These are phyloP conservation scores for Suillus discolor DNA, from an alignment of 768 basidiomycete species.

Conservation along the genomic window DNA sequence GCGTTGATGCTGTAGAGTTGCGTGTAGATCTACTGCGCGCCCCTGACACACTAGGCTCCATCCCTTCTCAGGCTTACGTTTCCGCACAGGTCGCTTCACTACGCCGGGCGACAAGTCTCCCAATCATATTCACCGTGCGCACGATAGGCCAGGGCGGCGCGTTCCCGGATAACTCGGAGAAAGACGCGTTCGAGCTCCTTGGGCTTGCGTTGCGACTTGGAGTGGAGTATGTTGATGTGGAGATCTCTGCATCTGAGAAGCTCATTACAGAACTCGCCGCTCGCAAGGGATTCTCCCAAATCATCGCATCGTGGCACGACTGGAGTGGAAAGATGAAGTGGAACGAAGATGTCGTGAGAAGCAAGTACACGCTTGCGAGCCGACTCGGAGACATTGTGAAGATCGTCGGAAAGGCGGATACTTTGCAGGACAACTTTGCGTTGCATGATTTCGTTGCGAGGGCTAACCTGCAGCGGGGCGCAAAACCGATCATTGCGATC, in stretches of 20 bases:
- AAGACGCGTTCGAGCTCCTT: constrained; percentile 75
- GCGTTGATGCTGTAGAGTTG: constrained; percentile 92
- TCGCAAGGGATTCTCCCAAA: constrained; percentile 70
- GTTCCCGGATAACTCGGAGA: constrained; percentile 78
- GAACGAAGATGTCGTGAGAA: constrained; percentile 65
- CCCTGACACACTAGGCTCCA: constrained; percentile 47
- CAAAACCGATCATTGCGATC: constrained; percentile 90
- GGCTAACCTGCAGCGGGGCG: constrained; percentile 40
- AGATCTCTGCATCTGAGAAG: constrained; percentile 73
- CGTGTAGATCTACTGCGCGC: constrained; percentile 85
- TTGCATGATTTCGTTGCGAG: constrained; percentile 71
- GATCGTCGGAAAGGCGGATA: constrained; percentile 83
- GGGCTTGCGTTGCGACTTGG: constrained; percentile 78
- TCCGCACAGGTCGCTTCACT: constrained; percentile 78
- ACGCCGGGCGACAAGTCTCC: constrained; percentile 75
- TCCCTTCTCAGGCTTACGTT: constrained; percentile 75
- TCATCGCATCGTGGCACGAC: constrained; percentile 96
- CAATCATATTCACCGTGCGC: constrained; percentile 91
- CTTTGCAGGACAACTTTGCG: constrained; percentile 75
- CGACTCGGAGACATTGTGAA: constrained; percentile 88
- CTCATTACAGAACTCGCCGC: constrained; percentile 58
- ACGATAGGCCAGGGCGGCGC: constrained; percentile 88
- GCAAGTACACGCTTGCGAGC: constrained; percentile 68
- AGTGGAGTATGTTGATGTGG: constrained; percentile 92
- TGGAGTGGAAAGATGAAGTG: constrained; percentile 87